Evolutionary conservation across 1,139 yeast species (phyloP).

Genomic region (Diutina rugosa): DNA sequence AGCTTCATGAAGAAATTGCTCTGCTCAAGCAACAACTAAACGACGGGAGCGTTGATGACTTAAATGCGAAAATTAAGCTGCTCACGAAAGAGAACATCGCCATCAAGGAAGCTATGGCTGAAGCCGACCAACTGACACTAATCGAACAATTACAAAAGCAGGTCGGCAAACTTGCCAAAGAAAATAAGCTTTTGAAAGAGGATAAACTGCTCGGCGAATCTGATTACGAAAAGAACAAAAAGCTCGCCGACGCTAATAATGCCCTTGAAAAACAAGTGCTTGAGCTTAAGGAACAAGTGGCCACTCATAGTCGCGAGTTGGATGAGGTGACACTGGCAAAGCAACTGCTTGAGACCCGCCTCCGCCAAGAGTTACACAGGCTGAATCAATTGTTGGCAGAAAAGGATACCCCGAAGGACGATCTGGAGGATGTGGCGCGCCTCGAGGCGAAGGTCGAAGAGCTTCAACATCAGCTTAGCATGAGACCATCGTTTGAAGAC

Average conservation of each 20-base stretch:
- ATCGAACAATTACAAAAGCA: conserved; percentile 1
- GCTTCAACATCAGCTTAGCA: conserved; percentile 13
- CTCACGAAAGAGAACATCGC: conserved; percentile 1
- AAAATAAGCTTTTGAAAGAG: background rate
- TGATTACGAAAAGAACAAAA: conserved; percentile 25
- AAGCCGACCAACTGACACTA: conserved; percentile 1
- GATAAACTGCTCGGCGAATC: conserved; percentile 3
- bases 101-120: conserved; percentile 2
- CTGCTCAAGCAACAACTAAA: background rate
- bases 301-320: background rate
- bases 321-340: background rate
- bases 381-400: background rate
- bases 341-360: background rate
- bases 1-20: background rate
- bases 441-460: conserved; percentile 9
- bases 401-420: background rate
- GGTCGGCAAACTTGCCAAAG: conserved; percentile 1
- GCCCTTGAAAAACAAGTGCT: conserved; percentile 2
- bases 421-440: conserved; percentile 1
- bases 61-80: background rate
- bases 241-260: conserved; percentile 27
- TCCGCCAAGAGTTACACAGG: background rate
- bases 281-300: background rate
- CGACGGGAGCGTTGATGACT: background rate
- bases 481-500: conserved; percentile 21